Conservation (phyloP, 2,329 filamentous ascomycete genomes). For the Fusarium citri region DNA sequence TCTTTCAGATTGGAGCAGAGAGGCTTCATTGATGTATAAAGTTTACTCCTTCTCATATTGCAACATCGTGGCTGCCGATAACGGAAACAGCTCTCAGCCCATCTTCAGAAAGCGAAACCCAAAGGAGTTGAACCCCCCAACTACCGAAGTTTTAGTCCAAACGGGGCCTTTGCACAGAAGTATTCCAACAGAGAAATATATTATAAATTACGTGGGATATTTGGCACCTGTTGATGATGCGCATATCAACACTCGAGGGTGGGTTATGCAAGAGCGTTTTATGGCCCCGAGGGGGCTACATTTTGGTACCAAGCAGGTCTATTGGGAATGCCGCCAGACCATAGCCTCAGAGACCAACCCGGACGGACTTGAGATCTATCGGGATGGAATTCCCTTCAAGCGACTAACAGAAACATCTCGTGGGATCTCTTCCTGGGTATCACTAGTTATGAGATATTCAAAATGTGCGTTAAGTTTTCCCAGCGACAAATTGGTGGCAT, state of each 20-base stretch:
- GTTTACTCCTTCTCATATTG: not conserved
- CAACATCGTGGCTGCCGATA: not conserved
- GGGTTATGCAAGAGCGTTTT: not conserved
- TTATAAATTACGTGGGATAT: not conserved
- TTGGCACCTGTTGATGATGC: not conserved
- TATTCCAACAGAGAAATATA: too few species aligned
- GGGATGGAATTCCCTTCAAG: not conserved
- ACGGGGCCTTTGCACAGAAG: too few species aligned
- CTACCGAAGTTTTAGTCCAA: not conserved
- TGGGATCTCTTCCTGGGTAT: too few species aligned
- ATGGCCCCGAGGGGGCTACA: not conserved
- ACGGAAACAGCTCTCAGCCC: not conserved
- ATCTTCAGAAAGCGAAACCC: not conserved
- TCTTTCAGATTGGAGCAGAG: not conserved
- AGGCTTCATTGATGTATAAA: not conserved
- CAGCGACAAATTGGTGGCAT: not conserved
- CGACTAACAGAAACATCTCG: too few species aligned
- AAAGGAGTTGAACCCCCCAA: not conserved
- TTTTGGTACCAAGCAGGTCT: not conserved
- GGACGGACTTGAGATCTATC: not conserved
- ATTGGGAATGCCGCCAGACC: not conserved
- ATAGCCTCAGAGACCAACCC: not conserved
- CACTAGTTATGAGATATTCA: not conserved
- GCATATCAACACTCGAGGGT: not conserved
- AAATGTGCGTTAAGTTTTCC: not conserved